These are phyloP conservation scores for Letharia lupina DNA, from an alignment of 495 filamentous ascomycete species.

Conservation along the genomic window DNA sequence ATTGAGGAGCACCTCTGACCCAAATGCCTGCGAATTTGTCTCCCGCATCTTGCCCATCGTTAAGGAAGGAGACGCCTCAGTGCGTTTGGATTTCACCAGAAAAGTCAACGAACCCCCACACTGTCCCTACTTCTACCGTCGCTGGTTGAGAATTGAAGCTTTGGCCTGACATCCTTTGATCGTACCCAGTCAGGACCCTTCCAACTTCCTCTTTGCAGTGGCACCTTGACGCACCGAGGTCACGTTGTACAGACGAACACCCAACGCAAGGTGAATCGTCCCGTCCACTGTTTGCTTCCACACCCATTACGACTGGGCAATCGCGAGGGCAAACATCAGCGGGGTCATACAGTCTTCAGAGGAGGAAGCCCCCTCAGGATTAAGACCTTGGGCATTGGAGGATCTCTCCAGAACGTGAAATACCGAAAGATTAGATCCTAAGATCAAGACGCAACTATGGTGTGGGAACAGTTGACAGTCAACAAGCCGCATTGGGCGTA, in stretches of 20 bases:
- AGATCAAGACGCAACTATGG: constrained; percentile 49
- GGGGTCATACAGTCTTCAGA: constrained; percentile 18
- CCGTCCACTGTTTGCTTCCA: constrained; percentile 41
- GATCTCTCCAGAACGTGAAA: constrained; percentile 7
- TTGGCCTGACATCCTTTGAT: neutral
- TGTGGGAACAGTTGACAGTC: constrained; percentile 85
- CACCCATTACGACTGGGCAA: constrained; percentile 16
- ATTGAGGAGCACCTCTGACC: neutral
- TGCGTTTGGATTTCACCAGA: constrained; percentile 16
- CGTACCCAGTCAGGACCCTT: neutral
- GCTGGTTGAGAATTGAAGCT: neutral
- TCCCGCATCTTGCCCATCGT: neutral
- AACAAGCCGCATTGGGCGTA: constrained; percentile 97
- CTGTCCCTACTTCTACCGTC: neutral
- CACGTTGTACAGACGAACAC: neutral
- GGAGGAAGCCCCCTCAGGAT: neutral
- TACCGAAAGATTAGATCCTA: neutral
- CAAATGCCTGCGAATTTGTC: constrained; percentile 12
- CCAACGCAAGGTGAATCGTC: constrained; percentile 46
- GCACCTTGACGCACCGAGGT: too few species aligned
- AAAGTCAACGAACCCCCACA: constrained; percentile 15
- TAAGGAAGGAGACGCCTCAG: constrained; percentile 8
- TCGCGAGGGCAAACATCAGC: constrained; percentile 22
- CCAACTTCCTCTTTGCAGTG: neutral
- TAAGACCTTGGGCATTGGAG: constrained; percentile 2